A percentile compares a stretch with the other conserved stretches of the same genome.
Evolutionary conservation across 176 grass and related monocot genomes (phyloP).

Genomic region (Carex myosuroides): DNA sequence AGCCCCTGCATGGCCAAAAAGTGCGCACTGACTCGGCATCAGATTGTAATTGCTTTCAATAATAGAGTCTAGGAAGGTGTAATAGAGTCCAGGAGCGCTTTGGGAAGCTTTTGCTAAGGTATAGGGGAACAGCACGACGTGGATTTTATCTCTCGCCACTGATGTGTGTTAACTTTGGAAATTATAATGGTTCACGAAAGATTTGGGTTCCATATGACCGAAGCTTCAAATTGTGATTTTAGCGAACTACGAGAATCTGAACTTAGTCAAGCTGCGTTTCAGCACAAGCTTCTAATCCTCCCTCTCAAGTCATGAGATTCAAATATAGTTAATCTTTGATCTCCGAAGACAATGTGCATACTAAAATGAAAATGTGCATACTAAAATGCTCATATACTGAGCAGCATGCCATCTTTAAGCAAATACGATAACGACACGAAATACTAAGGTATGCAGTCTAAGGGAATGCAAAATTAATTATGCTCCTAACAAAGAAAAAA

Average conservation of each 20-base stretch:
- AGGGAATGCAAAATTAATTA: background rate
- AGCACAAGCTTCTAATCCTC: background rate
- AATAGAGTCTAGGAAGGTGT: background rate
- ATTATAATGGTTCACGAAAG: background rate
- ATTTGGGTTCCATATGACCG: background rate
- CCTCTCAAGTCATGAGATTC: background rate
- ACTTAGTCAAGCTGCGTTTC: background rate
- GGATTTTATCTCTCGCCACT: background rate
- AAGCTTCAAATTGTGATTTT: background rate
- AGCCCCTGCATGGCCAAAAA: background rate
- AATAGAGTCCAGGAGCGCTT: background rate
- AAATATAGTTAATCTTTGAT: background rate
- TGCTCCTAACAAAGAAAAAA: conserved; percentile 6
- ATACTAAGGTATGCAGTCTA: background rate
- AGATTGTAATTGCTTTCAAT: background rate
- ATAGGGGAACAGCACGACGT: background rate
- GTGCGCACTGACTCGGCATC: background rate
- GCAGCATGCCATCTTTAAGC: background rate
- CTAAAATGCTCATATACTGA: background rate
- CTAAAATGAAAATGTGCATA: background rate
- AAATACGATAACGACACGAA: background rate
- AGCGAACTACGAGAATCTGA: background rate
- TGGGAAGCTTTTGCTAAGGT: background rate
- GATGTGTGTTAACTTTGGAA: background rate
- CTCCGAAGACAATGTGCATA: background rate